These are phyloP conservation scores for Ogataea populi-albae DNA, from an alignment of 805 yeast species.

Conservation along the genomic window DNA sequence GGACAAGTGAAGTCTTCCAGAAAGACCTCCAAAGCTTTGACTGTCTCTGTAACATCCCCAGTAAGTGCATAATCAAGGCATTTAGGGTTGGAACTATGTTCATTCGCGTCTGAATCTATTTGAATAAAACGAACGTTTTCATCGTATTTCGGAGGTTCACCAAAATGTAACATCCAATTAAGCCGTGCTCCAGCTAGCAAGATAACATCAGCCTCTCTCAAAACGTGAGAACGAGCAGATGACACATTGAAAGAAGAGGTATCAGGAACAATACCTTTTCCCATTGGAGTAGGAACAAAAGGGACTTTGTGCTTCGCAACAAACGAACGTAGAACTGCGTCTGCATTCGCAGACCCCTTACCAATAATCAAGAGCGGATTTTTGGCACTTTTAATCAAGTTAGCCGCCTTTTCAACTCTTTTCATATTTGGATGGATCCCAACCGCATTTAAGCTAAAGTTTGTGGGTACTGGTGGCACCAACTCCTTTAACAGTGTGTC, in stretches of 20 bases:
- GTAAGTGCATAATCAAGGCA: conserved; percentile 11
- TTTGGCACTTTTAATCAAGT: conserved; percentile 33
- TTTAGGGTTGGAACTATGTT: conserved; percentile 30
- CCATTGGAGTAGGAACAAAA: conserved; percentile 77
- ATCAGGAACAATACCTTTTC: conserved; percentile 66
- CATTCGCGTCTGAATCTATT: conserved; percentile 52
- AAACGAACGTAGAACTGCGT: conserved; percentile 38
- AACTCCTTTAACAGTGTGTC: conserved; percentile 9
- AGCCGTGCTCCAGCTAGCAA: conserved; percentile 62
- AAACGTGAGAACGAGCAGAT: conserved; percentile 62
- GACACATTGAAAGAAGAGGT: conserved; percentile 45
- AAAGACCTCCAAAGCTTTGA: conserved; percentile 32
- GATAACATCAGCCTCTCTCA: conserved; percentile 56
- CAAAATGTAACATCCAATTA: conserved; percentile 74
- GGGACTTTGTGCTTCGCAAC: conserved; percentile 44
- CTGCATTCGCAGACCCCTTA: conserved; percentile 56
- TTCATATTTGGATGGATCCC: conserved; percentile 34
- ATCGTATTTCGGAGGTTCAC: conserved; percentile 52
- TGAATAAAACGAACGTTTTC: conserved; percentile 50
- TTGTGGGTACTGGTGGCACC: conserved; percentile 4
- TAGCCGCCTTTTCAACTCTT: conserved; percentile 36
- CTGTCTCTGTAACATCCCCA: conserved; percentile 51
- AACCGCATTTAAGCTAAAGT: too few relatives aligned
- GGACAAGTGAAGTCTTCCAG: conserved; percentile 30
- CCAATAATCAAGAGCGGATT: conserved; percentile 60